These are phyloP conservation scores for Heliamphora pulchella DNA, from an alignment of 179 eudicot species.

Conservation along the genomic window DNA sequence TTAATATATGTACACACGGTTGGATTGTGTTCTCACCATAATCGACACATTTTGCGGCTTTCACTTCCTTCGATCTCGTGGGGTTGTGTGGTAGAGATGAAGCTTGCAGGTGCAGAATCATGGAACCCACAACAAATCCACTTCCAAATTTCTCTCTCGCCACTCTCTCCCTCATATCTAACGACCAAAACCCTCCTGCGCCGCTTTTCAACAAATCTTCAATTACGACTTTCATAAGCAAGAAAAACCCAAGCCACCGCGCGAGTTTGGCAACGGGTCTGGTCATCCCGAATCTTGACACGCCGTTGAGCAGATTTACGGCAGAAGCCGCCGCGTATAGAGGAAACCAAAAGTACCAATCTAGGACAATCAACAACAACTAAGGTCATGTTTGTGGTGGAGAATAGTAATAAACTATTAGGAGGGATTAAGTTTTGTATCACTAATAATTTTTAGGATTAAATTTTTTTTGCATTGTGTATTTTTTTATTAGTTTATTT, in stretches of 20 bases:
- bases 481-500: too few species aligned
- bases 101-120: constrained; percentile 36
- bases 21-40: constrained; percentile 25
- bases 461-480: too few species aligned
- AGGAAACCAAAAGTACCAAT: constrained; percentile 74
- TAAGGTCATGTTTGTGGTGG: too few species aligned
- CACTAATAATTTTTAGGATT: too few species aligned
- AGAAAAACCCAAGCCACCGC: constrained; percentile 33
- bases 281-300: background rate
- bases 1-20: background rate
- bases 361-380: constrained; percentile 21
- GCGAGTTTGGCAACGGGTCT: constrained; percentile 19
- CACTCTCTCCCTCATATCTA: constrained; percentile 47
- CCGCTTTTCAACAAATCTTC: constrained; percentile 25
- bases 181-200: constrained; percentile 39
- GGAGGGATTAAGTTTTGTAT: background rate
- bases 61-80: background rate
- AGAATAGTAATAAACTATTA: background rate
- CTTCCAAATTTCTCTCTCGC: constrained; percentile 56
- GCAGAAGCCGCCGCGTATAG: constrained; percentile 41
- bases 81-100: constrained; percentile 14
- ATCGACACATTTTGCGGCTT: constrained; percentile 14
- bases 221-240: constrained; percentile 38
- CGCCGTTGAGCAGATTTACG: constrained; percentile 40
- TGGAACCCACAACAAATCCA: constrained; percentile 40